Percentiles rank a stretch among this genome's conserved stretches.
Conservation (phyloP, 805 yeast species). For the Candida tibetensis region DNA sequence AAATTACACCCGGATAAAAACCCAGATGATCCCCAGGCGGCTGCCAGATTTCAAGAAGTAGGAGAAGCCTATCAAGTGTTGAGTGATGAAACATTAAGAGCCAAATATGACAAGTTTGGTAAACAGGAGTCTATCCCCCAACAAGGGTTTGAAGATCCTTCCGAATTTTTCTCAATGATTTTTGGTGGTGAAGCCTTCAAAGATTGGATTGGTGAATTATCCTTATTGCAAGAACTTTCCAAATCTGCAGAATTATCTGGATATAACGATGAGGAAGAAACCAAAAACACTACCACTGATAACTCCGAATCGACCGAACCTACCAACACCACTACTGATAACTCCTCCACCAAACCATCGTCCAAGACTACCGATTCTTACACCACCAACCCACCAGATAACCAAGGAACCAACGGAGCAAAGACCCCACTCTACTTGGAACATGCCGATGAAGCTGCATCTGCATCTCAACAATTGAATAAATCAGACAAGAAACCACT, state of each 20-base stretch:
- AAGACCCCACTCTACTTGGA: conserved; percentile 14
- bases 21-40: conserved; percentile 45
- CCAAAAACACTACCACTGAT: conserved; percentile 29
- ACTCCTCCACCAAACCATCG: background rate
- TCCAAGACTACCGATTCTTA: background rate
- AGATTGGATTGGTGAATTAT: conserved; percentile 47
- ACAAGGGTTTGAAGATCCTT: conserved; percentile 66
- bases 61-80: conserved; percentile 78
- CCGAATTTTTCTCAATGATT: conserved; percentile 65
- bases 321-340: background rate
- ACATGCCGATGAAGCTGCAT: conserved; percentile 1
- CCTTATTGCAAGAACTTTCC: conserved; percentile 43
- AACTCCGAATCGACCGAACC: conserved; percentile 10
- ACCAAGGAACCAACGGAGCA: background rate
- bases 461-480: no score
- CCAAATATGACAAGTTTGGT: conserved; percentile 72
- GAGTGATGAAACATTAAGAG: conserved; percentile 60
- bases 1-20: conserved; percentile 45
- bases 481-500: conserved; percentile 24
- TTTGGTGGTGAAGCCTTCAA: conserved; percentile 90
- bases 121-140: conserved; percentile 67
- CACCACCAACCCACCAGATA: background rate
- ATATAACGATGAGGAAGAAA: conserved; percentile 26
- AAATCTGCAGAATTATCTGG: conserved; percentile 44
- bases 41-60: conserved; percentile 44